These are phyloP conservation scores for Fusarium odoratissimum DNA, from an alignment of 2,329 filamentous ascomycete species.

Conservation along the genomic window DNA sequence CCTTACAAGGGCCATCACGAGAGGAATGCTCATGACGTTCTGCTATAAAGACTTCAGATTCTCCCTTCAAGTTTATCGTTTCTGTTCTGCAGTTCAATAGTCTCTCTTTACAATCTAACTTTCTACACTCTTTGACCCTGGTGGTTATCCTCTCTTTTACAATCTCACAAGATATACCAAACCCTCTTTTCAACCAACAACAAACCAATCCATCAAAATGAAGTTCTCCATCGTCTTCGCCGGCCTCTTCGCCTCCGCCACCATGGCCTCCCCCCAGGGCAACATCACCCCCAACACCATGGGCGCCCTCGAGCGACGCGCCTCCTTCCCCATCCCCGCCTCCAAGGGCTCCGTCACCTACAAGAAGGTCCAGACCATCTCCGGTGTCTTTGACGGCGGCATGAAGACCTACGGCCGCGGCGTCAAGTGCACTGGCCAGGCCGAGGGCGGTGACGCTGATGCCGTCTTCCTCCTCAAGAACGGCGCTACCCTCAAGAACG, in stretches of 20 bases:
- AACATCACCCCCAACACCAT: conserved; percentile 42
- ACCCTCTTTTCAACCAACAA: not conserved
- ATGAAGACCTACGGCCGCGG: conserved; percentile 43
- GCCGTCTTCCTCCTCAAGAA: conserved; percentile 42
- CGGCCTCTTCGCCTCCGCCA: conserved; percentile 38
- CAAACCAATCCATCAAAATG: conserved; percentile 28
- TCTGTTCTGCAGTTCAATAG: conserved; percentile 5
- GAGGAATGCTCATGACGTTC: not conserved
- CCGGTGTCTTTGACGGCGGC: conserved; percentile 31
- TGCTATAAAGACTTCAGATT: conserved; percentile 12
- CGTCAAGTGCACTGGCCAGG: conserved; percentile 37
- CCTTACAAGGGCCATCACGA: not conserved
- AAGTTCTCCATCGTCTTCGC: conserved; percentile 42
- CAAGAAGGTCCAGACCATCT: conserved; percentile 30
- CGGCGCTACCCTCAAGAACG: conserved; percentile 41
- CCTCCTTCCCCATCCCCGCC: conserved; percentile 40
- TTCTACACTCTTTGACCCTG: conserved; percentile 39
- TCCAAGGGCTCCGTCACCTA: conserved; percentile 45
- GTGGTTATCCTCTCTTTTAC: conserved; percentile 41
- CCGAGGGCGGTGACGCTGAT: conserved; percentile 28
- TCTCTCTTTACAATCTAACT: conserved; percentile 25
- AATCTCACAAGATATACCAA: not conserved
- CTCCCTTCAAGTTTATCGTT: not conserved
- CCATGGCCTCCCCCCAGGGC: conserved; percentile 39
- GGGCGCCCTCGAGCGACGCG: conserved; percentile 41